These are phyloP conservation scores for Fraxinus latifolia DNA, from an alignment of 305 asterid species.

Conservation along the genomic window DNA sequence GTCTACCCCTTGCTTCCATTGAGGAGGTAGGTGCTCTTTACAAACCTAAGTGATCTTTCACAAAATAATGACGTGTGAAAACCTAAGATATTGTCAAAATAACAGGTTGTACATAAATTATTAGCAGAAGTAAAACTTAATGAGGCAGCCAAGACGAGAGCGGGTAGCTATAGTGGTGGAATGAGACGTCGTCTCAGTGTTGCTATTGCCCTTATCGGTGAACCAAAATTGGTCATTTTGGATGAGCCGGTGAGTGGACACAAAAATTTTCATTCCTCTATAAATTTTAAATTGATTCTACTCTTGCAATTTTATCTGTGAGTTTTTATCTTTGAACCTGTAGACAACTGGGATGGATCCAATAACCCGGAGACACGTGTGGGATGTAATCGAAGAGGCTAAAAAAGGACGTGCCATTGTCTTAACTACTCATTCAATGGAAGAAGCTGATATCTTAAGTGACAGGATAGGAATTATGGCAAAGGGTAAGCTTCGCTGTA, in stretches of 20 bases:
- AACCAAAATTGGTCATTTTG: conserved; percentile 79
- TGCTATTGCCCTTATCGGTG: conserved; percentile 92
- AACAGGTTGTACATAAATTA: conserved; percentile 59
- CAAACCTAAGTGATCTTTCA: conserved; percentile 11
- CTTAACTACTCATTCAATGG: conserved; percentile 96
- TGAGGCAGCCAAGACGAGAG: conserved; percentile 64
- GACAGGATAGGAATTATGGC: conserved; percentile 97
- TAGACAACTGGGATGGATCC: conserved; percentile 99
- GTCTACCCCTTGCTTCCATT: conserved; percentile 56
- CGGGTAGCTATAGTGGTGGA: conserved; percentile 91
- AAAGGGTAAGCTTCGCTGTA: conserved; percentile 93
- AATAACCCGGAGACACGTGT: conserved; percentile 78
- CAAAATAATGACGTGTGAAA: not conserved
- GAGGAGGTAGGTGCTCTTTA: conserved; percentile 42
- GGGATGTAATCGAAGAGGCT: conserved; percentile 91
- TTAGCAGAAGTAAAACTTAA: conserved; percentile 74
- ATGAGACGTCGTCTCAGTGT: conserved; percentile 94
- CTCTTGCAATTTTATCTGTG: not conserved
- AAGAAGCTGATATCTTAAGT: conserved; percentile 90
- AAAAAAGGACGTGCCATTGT: conserved; percentile 88
- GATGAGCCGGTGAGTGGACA: conserved; percentile 79
- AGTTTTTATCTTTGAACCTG: conserved; percentile 17
- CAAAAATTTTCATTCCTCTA: not conserved
- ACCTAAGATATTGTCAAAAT: conserved; percentile 9
- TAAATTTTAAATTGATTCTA: conserved; percentile 5